Conservation (phyloP, 345 rosid species). For the Angophora floribunda region DNA sequence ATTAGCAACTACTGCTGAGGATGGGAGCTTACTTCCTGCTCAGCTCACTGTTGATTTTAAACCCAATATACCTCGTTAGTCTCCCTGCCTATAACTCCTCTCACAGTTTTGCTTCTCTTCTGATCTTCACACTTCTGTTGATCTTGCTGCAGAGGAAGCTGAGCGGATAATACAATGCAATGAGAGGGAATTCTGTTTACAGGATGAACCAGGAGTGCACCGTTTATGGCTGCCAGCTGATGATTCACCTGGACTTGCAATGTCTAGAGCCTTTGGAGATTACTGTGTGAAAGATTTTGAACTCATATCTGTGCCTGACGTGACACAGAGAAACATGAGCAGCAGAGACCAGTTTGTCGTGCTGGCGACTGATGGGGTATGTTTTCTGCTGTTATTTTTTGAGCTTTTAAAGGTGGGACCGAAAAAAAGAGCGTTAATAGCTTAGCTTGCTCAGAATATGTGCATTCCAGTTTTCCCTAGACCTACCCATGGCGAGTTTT, state of each 20-base stretch:
- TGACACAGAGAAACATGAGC: conserved; percentile 66
- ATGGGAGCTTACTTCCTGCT: conserved; percentile 57
- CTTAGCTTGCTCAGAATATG: not conserved
- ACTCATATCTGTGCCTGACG: conserved; percentile 81
- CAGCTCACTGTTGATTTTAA: conserved; percentile 90
- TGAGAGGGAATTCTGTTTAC: conserved; percentile 65
- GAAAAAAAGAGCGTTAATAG: not conserved
- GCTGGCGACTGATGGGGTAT: conserved; percentile 90
- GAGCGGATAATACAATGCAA: conserved; percentile 61
- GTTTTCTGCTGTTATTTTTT: not conserved
- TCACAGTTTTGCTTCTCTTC: not conserved
- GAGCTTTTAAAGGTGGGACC: not conserved
- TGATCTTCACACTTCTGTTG: not conserved
- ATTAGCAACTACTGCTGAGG: conserved; percentile 64
- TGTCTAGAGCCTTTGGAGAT: conserved; percentile 98
- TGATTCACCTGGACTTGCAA: conserved; percentile 83
- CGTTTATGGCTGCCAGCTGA: conserved; percentile 81
- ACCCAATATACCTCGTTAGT: conserved; percentile 83
- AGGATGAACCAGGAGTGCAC: conserved; percentile 90
- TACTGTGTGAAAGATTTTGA: conserved; percentile 77
- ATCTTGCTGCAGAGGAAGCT: conserved; percentile 55
- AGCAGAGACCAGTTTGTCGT: conserved; percentile 67
- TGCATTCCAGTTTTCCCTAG: not conserved
- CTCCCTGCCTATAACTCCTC: not conserved
- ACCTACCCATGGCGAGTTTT: not conserved